Conservation (phyloP, 345 rosid species). For the Eucalyptus curtisii region DNA sequence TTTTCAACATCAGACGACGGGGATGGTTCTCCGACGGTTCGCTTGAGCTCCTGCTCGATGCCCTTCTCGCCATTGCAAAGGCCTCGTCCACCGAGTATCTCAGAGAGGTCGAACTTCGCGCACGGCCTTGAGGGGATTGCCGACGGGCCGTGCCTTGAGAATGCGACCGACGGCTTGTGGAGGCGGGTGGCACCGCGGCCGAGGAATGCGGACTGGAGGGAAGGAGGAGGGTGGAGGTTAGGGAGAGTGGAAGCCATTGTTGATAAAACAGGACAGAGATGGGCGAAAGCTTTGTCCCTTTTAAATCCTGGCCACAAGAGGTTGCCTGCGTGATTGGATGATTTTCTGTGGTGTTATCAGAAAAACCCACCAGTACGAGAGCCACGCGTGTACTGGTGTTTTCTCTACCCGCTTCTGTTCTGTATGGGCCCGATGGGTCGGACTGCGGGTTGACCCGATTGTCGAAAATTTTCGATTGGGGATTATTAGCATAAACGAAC, state of each 20-base stretch:
- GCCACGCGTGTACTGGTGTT: background rate
- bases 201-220: background rate
- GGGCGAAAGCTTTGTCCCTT: background rate
- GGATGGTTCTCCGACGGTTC: background rate
- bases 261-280: background rate
- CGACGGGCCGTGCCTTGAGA: slow-evolving; percentile 14
- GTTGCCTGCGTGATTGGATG: background rate
- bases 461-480: background rate
- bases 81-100: slow-evolving; percentile 85
- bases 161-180: slow-evolving; percentile 13
- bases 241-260: background rate
- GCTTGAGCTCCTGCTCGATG: slow-evolving; percentile 44
- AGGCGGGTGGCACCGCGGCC: background rate
- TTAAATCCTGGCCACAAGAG: background rate
- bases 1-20: background rate
- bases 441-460: background rate
- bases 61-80: slow-evolving; percentile 81
- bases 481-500: background rate
- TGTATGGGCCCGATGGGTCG: background rate
- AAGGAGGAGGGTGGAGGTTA: background rate
- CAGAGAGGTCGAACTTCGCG: slow-evolving; percentile 55
- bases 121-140: background rate
- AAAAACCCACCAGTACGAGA: background rate
- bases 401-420: background rate
- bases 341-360: background rate